Evolutionary conservation across 2,329 filamentous ascomycete species (phyloP), one percentile per base, ranked within the genome.

Genomic region (Albophoma yamanashiensis): DNA sequence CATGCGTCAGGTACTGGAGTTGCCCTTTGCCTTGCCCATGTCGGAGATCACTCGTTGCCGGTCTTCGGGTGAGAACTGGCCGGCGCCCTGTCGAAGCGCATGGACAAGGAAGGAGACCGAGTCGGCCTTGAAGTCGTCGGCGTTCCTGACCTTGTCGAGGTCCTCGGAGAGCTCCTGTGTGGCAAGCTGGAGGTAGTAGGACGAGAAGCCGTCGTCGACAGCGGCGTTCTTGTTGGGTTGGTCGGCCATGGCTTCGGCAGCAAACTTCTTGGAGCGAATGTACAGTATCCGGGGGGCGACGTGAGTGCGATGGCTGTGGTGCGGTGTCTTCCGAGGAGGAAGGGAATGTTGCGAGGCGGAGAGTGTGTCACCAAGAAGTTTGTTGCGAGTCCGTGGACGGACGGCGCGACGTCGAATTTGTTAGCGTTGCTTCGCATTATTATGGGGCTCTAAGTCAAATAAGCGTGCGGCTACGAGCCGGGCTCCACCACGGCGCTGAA

Each of bases 121-220:
- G 58, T 85, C 84, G 61, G 77, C 76, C 68, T 84, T 86, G 74
- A 91, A 92, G 73, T 92, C 89, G 66, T 85, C 82, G 12, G 89
- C 86, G 9, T 67, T 72, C 64, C 89, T 83, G 62, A 91, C 78
- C 71, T 85, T 84, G 74, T 90, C 85, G 43, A 92, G 79, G 69
- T 92, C 89, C 65, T 91, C 86, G 15, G 86, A 84, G 60, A 92
- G 85, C 70, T 92, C 89, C 57, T 79, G 76, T 0, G 89, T 89
- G 7, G 85, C 77, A 61, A 83, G 84, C 66, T 88, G 84, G 55
- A 92, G 81, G 71, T 91, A 91, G 70, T 84, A 87, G 12, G 84
- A 76, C 11, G 80, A 77, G 73, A 90, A 91, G 31, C 77, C 75
- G 53, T 69, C 50, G 15, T 67, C 63, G n/a, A 59, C 47, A 40